phyloP scores from a whole-genome alignment of 1,284 basidiomycete genomes.

The Boletellus deceptivus region DNA sequence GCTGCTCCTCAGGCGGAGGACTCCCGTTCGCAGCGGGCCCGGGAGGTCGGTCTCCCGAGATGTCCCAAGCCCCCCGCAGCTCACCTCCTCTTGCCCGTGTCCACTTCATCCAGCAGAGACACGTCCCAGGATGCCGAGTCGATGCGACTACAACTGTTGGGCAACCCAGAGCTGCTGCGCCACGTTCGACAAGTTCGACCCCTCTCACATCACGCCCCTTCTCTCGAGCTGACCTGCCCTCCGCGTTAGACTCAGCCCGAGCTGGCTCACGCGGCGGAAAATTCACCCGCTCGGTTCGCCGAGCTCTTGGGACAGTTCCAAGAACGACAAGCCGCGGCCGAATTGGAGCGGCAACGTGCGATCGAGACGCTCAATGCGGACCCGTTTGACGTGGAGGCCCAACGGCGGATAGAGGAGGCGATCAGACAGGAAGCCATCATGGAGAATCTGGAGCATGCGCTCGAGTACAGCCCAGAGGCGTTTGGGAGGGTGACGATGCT shows the following conservation, averaged over 20 bases:
- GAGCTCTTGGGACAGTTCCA: conserved; percentile 68
- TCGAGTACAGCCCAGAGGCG: conserved; percentile 89
- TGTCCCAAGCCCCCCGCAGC: neutral
- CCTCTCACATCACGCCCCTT: neutral
- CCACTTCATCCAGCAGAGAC: conserved; percentile 37
- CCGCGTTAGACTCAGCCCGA: conserved; percentile 76
- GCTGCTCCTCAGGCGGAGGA: conserved; percentile 64
- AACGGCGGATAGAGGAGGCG: conserved; percentile 90
- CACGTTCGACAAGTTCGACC: conserved; percentile 65
- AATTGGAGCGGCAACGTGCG: conserved; percentile 59
- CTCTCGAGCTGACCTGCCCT: neutral
- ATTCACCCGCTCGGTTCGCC: conserved; percentile 71
- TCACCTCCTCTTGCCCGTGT: neutral
- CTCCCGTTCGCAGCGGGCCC: conserved; percentile 49
- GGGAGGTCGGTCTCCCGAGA: conserved; percentile 47
- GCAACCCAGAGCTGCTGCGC: conserved; percentile 77
- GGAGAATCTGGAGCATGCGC: conserved; percentile 89
- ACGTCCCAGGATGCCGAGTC: conserved; percentile 83
- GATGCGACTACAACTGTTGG: conserved; percentile 85
- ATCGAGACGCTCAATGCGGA: conserved; percentile 75
- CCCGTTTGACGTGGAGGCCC: conserved; percentile 90
- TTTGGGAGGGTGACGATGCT: conserved; percentile 98
- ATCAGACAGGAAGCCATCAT: conserved; percentile 88
- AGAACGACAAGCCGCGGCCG: conserved; percentile 52
- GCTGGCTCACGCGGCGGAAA: conserved; percentile 68